Conservation (phyloP, 768 basidiomycete genomes). For the Pleurotus djamor region DNA sequence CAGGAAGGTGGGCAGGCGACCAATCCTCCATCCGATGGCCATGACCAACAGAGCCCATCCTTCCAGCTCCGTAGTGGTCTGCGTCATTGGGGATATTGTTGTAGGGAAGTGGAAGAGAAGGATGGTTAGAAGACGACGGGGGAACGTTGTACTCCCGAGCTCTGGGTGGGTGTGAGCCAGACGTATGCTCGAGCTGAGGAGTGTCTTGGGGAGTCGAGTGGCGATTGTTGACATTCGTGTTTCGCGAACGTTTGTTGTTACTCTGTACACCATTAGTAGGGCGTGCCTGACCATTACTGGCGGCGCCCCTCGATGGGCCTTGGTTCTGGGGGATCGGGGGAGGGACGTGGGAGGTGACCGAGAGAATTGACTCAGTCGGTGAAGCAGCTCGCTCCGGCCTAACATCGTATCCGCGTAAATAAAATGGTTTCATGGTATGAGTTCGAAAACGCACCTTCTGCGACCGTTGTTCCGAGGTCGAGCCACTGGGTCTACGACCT, state of each 20-base stretch:
- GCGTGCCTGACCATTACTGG: constrained; percentile 24
- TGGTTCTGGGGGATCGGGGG: constrained; percentile 23
- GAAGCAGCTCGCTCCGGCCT: constrained; percentile 68
- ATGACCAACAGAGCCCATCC: neutral
- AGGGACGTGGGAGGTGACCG: constrained; percentile 65
- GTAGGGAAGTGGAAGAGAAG: constrained; percentile 51
- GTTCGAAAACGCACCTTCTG: constrained; percentile 52
- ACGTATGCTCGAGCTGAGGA: constrained; percentile 25
- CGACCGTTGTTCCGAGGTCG: constrained; percentile 53
- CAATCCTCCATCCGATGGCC: constrained; percentile 32
- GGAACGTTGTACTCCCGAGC: constrained; percentile 47
- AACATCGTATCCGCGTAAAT: neutral
- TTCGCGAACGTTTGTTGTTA: constrained; percentile 43
- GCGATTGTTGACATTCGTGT: constrained; percentile 32
- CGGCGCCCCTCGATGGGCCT: constrained; percentile 18
- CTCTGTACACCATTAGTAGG: constrained; percentile 20
- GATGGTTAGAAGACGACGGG: constrained; percentile 50
- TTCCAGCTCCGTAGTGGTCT: constrained; percentile 30
- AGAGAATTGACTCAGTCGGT: constrained; percentile 72
- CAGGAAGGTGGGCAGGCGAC: constrained; percentile 42
- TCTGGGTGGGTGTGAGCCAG: constrained; percentile 18
- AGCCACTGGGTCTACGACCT: constrained; percentile 35
- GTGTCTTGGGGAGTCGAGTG: constrained; percentile 32
- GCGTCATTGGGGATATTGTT: constrained; percentile 2
- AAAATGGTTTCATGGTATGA: too few relatives aligned